Percentiles rank a stretch among this genome's conserved stretches.
These are phyloP conservation scores for Cymbopogon citratus DNA, from an alignment of 176 grass and related monocot genomes.

Conservation along the genomic window DNA sequence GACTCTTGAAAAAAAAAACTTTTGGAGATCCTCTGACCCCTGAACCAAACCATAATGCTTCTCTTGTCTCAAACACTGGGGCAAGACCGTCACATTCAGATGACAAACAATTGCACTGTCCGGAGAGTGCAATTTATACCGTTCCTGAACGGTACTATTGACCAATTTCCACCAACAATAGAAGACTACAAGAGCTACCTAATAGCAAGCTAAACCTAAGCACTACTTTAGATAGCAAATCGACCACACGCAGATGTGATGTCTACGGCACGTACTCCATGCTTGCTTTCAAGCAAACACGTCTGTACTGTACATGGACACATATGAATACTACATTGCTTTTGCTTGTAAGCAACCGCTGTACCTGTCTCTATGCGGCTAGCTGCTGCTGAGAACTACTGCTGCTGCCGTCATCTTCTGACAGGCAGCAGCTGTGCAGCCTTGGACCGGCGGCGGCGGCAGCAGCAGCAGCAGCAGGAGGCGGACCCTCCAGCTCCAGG, in stretches of 20 bases:
- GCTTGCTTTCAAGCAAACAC: slow-evolving; percentile 25
- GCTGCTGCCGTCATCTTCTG: slow-evolving; percentile 29
- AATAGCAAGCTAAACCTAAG: slow-evolving; percentile 13
- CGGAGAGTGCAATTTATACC: neutral
- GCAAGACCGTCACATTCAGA: neutral
- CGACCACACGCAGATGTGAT: neutral
- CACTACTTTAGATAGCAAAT: neutral
- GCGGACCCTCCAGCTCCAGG: slow-evolving; percentile 22
- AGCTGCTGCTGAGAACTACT: slow-evolving; percentile 25
- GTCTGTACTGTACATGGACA: neutral
- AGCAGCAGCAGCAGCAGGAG: neutral
- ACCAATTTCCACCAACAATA: neutral
- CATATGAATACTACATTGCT: neutral
- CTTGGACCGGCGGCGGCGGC: neutral
- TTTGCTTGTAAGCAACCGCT: slow-evolving; percentile 27
- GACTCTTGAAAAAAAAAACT: too few species aligned
- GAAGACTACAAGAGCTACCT: neutral
- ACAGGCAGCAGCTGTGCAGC: slow-evolving; percentile 26
- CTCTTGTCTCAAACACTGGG: neutral
- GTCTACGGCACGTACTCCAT: neutral
- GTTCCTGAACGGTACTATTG: too few species aligned
- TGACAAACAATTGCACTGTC: neutral
- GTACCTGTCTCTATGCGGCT: slow-evolving; percentile 21
- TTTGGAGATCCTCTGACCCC: too few species aligned
- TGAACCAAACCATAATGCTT: neutral